Conservation (phyloP, 75 land plant genomes). For the Cunninghamia lanceolata region DNA sequence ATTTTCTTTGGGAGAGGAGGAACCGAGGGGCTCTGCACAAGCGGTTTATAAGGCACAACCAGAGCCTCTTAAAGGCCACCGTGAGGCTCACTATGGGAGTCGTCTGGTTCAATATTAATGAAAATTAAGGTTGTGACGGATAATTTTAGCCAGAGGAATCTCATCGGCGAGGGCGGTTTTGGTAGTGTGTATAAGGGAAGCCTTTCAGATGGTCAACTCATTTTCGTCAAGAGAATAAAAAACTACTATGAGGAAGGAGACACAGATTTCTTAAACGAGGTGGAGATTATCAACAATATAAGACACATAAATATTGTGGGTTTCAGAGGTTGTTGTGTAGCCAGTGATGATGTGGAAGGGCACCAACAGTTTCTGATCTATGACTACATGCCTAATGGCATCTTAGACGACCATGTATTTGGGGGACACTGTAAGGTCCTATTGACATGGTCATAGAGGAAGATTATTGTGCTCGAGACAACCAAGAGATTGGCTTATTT, state of each 20-base stretch:
- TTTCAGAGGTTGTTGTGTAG: slow-evolving; percentile 68
- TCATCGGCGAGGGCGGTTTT: slow-evolving; percentile 75
- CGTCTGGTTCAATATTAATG: slow-evolving; percentile 40
- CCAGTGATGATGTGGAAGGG: slow-evolving; percentile 23
- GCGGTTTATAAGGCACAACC: slow-evolving; percentile 17
- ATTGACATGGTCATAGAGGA: slow-evolving; percentile 74
- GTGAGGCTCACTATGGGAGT: slow-evolving; percentile 39
- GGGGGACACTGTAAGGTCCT: background rate
- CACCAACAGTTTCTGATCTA: slow-evolving; percentile 61
- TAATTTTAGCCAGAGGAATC: slow-evolving; percentile 43
- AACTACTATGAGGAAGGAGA: slow-evolving; percentile 54
- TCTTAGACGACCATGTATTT: slow-evolving; percentile 61
- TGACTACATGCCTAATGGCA: slow-evolving; percentile 82
- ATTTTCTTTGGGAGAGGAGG: background rate
- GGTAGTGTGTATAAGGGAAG: slow-evolving; percentile 67
- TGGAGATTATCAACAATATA: slow-evolving; percentile 74
- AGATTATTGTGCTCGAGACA: slow-evolving; percentile 61
- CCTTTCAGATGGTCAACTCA: slow-evolving; percentile 45
- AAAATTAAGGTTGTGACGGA: slow-evolving; percentile 15
- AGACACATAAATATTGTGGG: slow-evolving; percentile 72
- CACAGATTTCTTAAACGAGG: slow-evolving; percentile 71
- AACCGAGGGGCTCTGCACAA: slow-evolving; percentile 8
- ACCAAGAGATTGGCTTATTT: slow-evolving; percentile 41
- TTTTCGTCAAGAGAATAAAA: slow-evolving; percentile 66
- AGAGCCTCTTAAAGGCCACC: background rate